Evolutionary conservation across 1,284 basidiomycete genomes (phyloP).

Genomic region (Microbotryum scabiosae): DNA sequence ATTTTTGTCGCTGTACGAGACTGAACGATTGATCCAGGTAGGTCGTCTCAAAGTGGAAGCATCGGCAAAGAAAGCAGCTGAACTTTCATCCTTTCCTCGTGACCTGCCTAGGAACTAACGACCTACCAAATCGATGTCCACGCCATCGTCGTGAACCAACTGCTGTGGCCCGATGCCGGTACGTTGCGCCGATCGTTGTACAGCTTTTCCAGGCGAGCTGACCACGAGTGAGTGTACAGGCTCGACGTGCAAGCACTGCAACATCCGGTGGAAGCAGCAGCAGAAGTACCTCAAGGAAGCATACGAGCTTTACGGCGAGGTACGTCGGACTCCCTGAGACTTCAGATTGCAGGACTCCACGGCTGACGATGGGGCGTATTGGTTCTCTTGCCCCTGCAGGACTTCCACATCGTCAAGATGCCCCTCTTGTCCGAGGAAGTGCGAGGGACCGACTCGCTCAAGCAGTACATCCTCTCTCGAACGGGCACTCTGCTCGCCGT

Average conservation of each 20-base stretch:
- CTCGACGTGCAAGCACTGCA: slow-evolving; percentile 91
- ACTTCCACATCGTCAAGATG: slow-evolving; percentile 89
- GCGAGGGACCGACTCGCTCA: slow-evolving; percentile 83
- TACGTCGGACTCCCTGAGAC: neutral
- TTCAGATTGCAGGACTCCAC: too few species aligned
- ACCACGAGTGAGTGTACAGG: slow-evolving; percentile 43
- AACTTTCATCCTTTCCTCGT: too few species aligned
- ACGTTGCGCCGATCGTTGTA: slow-evolving; percentile 36
- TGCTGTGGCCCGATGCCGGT: slow-evolving; percentile 87
- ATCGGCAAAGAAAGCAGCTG: too few species aligned
- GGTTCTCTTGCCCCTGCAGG: slow-evolving; percentile 44
- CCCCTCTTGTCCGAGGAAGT: slow-evolving; percentile 95
- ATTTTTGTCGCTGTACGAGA: slow-evolving; percentile 89
- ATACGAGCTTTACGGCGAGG: slow-evolving; percentile 67
- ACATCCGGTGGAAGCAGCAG: slow-evolving; percentile 92
- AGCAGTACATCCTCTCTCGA: slow-evolving; percentile 47
- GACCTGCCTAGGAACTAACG: slow-evolving; percentile 58
- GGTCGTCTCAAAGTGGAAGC: too few species aligned
- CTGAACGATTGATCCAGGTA: slow-evolving; percentile 82
- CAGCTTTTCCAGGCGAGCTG: neutral
- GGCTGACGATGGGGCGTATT: neutral
- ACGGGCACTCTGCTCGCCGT: neutral
- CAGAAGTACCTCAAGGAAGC: slow-evolving; percentile 91
- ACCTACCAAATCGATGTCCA: slow-evolving; percentile 97
- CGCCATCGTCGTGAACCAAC: slow-evolving; percentile 96